phyloP scores from a whole-genome alignment of 2,329 filamentous ascomycete genomes.

The Cladosporium sp. region DNA sequence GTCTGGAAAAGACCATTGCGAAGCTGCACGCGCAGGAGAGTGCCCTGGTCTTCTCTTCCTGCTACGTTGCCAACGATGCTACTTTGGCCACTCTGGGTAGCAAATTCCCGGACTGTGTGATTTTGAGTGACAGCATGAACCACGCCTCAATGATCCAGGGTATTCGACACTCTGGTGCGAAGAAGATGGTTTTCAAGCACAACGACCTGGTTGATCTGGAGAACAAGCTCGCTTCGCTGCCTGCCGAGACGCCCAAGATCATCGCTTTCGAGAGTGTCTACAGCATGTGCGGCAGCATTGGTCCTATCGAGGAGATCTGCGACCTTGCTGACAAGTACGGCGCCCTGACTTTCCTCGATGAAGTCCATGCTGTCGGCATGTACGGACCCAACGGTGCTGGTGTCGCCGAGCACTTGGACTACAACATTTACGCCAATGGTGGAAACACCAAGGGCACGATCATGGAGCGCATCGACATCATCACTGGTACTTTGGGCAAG shows the following conservation, averaged over 20 bases:
- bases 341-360: slow-evolving; percentile 94
- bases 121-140: slow-evolving; percentile 95
- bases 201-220: slow-evolving; percentile 94
- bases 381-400: slow-evolving; percentile 94
- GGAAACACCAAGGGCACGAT: slow-evolving; percentile 77
- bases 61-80: slow-evolving; percentile 97
- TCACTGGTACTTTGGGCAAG: slow-evolving; percentile 95
- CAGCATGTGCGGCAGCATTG: slow-evolving; percentile 98
- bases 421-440: slow-evolving; percentile 77
- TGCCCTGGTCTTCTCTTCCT: slow-evolving; percentile 93
- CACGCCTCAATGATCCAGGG: slow-evolving; percentile 99
- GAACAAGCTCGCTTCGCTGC: slow-evolving; percentile 84
- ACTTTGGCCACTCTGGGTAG: slow-evolving; percentile 95
- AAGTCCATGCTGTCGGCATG: slow-evolving; percentile 99
- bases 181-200: slow-evolving; percentile 98
- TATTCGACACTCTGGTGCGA: slow-evolving; percentile 93
- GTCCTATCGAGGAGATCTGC: slow-evolving; percentile 93
- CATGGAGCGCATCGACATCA: slow-evolving; percentile 96
- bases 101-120: slow-evolving; percentile 94
- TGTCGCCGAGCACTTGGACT: slow-evolving; percentile 96
- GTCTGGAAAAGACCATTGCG: slow-evolving; percentile 77
- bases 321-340: slow-evolving; percentile 97
- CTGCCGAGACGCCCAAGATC: slow-evolving; percentile 86
- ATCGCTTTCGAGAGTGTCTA: slow-evolving; percentile 99
- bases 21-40: slow-evolving; percentile 89